Percentiles rank a stretch among this genome's conserved stretches.
phyloP scores from a whole-genome alignment of 164 flowering plant genomes.

The Warburgia ugandensis region DNA sequence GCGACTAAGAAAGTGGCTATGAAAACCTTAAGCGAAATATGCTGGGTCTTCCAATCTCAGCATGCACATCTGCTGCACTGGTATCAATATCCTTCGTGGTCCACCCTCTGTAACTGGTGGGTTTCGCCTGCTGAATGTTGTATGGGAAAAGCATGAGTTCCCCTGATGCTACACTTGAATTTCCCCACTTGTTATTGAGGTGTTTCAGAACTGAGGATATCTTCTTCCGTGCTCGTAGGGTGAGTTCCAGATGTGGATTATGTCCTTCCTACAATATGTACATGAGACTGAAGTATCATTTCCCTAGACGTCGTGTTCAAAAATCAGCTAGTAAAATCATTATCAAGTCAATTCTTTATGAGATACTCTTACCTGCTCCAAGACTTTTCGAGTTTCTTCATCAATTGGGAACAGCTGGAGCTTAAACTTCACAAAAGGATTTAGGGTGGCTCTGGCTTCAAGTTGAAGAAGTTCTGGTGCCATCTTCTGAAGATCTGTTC shows the following conservation, averaged over 20 bases:
- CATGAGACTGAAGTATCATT: background rate
- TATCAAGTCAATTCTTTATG: no score
- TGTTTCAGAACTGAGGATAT: constrained; percentile 90
- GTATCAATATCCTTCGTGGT: constrained; percentile 45
- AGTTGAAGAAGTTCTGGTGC: no score
- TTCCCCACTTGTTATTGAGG: constrained; percentile 89
- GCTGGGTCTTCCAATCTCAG: constrained; percentile 61
- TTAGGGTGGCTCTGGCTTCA: no score
- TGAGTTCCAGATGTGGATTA: constrained; percentile 90
- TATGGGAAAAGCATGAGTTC: constrained; percentile 81
- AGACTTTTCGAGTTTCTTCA: constrained; percentile 63
- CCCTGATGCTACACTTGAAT: constrained; percentile 59
- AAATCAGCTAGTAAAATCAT: constrained; percentile 27
- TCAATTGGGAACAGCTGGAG: constrained; percentile 93
- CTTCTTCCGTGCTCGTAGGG: constrained; percentile 80
- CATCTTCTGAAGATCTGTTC: no score
- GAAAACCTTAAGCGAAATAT: constrained; percentile 77
- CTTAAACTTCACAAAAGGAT: constrained; percentile 54
- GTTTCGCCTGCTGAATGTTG: constrained; percentile 42
- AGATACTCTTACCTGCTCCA: constrained; percentile 59
- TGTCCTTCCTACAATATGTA: constrained; percentile 55
- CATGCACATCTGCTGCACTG: constrained; percentile 75
- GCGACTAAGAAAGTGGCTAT: background rate
- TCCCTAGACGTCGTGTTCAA: constrained; percentile 44
- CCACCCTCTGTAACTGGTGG: constrained; percentile 54